Percentiles rank a stretch among this genome's conserved stretches.
These are phyloP conservation scores for Populus alba DNA, from an alignment of 345 rosid species.

Conservation along the genomic window DNA sequence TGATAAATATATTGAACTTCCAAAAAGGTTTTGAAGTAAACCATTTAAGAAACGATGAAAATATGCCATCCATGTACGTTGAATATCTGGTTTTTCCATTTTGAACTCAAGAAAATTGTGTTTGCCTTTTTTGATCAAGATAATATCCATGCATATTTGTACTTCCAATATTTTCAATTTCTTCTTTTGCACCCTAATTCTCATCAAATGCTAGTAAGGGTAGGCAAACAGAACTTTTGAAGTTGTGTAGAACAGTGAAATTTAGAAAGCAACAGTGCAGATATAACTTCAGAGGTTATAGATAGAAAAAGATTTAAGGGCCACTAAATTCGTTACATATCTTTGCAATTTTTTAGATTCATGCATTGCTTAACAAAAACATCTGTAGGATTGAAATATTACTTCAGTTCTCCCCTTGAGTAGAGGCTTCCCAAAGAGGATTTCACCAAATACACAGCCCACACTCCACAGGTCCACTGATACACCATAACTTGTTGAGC, in stretches of 20 bases:
- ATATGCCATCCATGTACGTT: background rate
- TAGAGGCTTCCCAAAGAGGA: slow-evolving; percentile 60
- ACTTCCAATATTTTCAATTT: too few relatives aligned
- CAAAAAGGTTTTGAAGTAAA: background rate
- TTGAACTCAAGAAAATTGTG: too few relatives aligned
- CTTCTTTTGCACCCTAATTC: too few relatives aligned
- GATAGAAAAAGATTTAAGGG: background rate
- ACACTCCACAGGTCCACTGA: slow-evolving; percentile 76
- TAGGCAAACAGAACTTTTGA: too few relatives aligned
- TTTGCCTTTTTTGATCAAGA: too few relatives aligned
- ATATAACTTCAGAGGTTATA: background rate
- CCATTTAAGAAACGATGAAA: background rate
- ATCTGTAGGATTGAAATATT: background rate
- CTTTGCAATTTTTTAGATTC: too few relatives aligned
- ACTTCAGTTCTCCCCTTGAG: slow-evolving; percentile 85
- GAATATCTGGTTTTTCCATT: too few relatives aligned
- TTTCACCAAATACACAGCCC: slow-evolving; percentile 73
- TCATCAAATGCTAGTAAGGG: too few relatives aligned
- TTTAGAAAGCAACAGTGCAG: background rate
- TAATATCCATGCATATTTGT: too few relatives aligned
- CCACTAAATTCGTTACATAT: background rate
- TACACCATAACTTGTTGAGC: slow-evolving; percentile 66
- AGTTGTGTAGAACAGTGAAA: too few relatives aligned
- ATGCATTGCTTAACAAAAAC: too few relatives aligned
- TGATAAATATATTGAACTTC: background rate